Conservation (phyloP, 495 filamentous ascomycete species). For the Daldinia bambusicola region DNA sequence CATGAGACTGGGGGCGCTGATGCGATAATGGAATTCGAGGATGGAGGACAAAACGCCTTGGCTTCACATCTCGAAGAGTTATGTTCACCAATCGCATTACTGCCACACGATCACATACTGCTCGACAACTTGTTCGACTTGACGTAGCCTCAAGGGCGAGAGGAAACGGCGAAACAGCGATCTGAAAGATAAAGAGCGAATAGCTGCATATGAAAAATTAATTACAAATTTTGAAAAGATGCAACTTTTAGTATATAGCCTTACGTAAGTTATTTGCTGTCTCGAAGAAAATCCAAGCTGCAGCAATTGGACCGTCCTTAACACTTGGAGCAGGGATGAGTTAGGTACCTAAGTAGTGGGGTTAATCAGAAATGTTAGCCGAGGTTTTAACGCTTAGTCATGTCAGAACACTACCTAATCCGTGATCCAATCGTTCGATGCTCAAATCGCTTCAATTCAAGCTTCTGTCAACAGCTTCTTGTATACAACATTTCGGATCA, state of each 20-base stretch:
- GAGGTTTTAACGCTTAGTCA: conserved; percentile 47
- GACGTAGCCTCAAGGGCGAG: not conserved
- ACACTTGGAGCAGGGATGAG: not conserved
- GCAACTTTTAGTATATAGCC: not conserved
- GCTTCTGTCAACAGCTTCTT: conserved; percentile 43
- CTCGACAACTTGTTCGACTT: conserved; percentile 7
- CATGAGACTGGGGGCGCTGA: conserved; percentile 15
- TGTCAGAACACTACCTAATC: conserved; percentile 20
- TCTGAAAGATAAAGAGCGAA: not conserved
- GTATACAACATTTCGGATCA: conserved; percentile 12
- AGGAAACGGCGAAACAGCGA: not conserved
- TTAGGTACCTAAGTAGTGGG: too few relatives aligned
- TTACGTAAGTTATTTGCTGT: not conserved
- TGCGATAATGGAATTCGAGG: conserved; percentile 9
- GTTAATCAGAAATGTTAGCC: conserved; percentile 20
- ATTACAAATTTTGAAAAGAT: not conserved
- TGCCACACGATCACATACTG: conserved; percentile 39
- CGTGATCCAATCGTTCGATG: conserved; percentile 45
- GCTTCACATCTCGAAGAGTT: conserved; percentile 45
- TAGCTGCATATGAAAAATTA: not conserved
- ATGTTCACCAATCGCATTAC: conserved; percentile 49
- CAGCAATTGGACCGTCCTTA: not conserved
- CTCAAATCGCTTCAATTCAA: conserved; percentile 30
- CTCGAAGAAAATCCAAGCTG: not conserved
- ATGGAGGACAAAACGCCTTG: conserved; percentile 36